phyloP scores from a whole-genome alignment of 176 grass and related monocot species.

The Oropetium thomaeum region DNA sequence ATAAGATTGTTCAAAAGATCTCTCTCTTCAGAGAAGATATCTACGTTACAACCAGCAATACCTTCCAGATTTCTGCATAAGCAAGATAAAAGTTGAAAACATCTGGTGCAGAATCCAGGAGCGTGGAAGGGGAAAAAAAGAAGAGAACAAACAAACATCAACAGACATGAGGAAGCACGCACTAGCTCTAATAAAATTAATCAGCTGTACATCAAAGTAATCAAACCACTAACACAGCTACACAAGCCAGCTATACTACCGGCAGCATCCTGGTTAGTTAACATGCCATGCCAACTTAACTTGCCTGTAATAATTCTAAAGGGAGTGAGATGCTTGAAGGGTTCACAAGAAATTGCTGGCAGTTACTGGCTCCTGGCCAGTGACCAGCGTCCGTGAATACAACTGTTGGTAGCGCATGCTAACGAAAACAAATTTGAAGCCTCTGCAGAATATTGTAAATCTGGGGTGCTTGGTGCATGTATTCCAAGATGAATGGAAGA shows the following conservation, averaged over 20 bases:
- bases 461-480: neutral
- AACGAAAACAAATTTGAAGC: neutral
- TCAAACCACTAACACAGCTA: slow-evolving; percentile 11
- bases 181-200: neutral
- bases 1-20: slow-evolving; percentile 71
- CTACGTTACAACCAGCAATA: slow-evolving; percentile 44
- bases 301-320: slow-evolving; percentile 5
- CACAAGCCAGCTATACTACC: slow-evolving; percentile 5
- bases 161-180: slow-evolving; percentile 13
- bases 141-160: slow-evolving; percentile 21
- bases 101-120: slow-evolving; percentile 6
- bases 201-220: neutral
- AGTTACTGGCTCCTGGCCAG: neutral
- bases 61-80: slow-evolving; percentile 68
- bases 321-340: neutral
- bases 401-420: neutral
- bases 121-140: neutral
- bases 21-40: slow-evolving; percentile 69
- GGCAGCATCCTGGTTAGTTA: neutral
- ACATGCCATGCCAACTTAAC: neutral
- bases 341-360: neutral
- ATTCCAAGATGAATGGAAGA: neutral
- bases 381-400: neutral
- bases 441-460: neutral
- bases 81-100: slow-evolving; percentile 26